phyloP scores from a whole-genome alignment of 2,329 filamentous ascomycete genomes.

The Alternaria sp. region DNA sequence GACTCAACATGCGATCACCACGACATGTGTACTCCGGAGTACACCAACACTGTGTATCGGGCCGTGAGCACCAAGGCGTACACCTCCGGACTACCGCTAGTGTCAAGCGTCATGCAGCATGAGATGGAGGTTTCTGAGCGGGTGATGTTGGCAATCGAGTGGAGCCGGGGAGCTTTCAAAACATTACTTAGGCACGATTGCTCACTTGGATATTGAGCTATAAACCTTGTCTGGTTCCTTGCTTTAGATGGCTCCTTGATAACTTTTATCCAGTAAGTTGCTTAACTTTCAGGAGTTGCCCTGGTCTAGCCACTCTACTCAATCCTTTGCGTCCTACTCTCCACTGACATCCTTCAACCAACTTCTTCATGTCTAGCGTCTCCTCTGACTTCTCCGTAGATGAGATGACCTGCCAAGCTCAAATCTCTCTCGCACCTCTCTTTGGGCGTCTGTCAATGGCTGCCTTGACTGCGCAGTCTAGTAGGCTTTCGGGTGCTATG shows the following conservation, averaged over 20 bases:
- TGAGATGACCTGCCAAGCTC: too few relatives aligned
- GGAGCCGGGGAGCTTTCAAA: not conserved
- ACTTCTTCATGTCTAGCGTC: not conserved
- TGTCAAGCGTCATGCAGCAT: conserved; percentile 3
- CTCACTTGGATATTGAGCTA: not conserved
- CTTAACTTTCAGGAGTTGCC: not conserved
- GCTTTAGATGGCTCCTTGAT: not conserved
- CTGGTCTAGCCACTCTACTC: not conserved
- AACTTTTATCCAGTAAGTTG: not conserved
- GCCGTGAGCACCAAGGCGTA: not conserved
- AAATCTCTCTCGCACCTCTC: not conserved
- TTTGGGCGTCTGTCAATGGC: fast-evolving
- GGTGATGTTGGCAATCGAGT: not conserved
- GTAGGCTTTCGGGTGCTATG: fast-evolving
- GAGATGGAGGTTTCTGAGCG: conserved; percentile 2
- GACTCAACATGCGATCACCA: not conserved
- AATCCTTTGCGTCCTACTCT: not conserved
- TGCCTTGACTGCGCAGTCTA: not conserved
- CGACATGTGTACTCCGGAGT: not conserved
- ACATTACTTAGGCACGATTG: not conserved
- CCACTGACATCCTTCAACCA: not conserved
- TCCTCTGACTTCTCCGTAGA: too few relatives aligned
- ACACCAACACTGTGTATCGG: not conserved
- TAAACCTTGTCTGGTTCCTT: not conserved
- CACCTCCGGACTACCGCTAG: not conserved